These are phyloP conservation scores for Russula sp. DNA, from an alignment of 768 basidiomycete species.

Conservation along the genomic window DNA sequence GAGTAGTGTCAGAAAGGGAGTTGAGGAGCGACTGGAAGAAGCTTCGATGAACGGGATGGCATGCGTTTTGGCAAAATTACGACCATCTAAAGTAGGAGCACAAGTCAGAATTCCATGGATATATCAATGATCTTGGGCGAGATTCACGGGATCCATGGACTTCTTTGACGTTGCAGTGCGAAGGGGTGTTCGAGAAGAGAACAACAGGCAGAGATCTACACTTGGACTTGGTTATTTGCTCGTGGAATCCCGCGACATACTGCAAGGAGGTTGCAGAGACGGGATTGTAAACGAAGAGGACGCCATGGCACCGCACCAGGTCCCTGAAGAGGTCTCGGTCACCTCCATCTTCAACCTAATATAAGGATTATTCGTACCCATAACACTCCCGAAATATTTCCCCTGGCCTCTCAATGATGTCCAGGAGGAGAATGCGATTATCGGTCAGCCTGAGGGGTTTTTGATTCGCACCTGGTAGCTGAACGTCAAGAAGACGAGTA, in stretches of 20 bases:
- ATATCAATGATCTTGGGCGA: neutral
- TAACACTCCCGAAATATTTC: conserved; percentile 17
- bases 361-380: neutral
- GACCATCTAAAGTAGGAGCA: neutral
- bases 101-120: neutral
- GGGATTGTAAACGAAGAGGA: conserved; percentile 14
- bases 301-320: conserved; percentile 13
- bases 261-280: conserved; percentile 4
- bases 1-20: conserved; percentile 9
- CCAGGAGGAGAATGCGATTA: conserved; percentile 9
- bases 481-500: neutral
- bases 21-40: neutral
- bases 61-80: conserved; percentile 2
- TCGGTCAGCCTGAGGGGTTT: conserved; percentile 3
- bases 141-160: neutral
- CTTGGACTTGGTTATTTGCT: conserved; percentile 13
- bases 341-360: neutral
- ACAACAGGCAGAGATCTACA: conserved; percentile 15
- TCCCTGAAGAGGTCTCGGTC: neutral
- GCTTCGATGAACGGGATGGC: conserved; percentile 11
- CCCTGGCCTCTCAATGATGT: conserved; percentile 12
- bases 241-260: conserved; percentile 5
- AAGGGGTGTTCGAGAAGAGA: conserved; percentile 7
- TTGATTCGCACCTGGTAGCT: conserved; percentile 14
- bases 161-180: neutral